A percentile compares a stretch with the other conserved stretches of the same genome.
Evolutionary conservation across 108 stramenopile species (phyloP).

Genomic region (Schizochytrium sp.): DNA sequence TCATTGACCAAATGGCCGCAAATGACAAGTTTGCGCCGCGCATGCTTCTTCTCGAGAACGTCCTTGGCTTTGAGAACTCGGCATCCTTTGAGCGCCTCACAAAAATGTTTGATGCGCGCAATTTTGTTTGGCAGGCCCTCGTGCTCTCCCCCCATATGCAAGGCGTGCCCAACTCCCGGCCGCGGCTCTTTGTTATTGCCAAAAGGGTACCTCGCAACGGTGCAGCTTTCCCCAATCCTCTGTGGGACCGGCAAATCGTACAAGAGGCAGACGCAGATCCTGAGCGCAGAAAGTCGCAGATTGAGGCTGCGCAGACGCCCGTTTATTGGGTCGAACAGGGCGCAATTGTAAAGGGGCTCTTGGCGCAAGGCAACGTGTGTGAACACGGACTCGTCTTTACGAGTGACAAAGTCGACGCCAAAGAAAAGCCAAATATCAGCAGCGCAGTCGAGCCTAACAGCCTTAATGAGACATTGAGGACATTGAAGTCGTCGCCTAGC

Average conservation of each 20-base stretch:
- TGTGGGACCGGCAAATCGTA: too few species aligned
- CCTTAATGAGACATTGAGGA: too few species aligned
- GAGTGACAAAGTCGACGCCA: too few species aligned
- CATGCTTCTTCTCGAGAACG: slow-evolving; percentile 71
- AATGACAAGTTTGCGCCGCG: slow-evolving; percentile 49
- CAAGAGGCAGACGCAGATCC: too few species aligned
- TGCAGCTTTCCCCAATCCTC: too few species aligned
- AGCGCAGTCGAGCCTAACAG: too few species aligned
- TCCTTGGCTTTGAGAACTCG: slow-evolving; percentile 71
- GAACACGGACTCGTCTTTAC: not conserved
- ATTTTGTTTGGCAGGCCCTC: slow-evolving; percentile 33
- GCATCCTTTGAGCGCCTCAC: slow-evolving; percentile 53
- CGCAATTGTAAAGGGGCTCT: not conserved
- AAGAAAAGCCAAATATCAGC: too few species aligned
- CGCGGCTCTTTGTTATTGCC: slow-evolving; percentile 54
- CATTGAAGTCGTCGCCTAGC: too few species aligned
- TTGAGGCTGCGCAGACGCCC: not conserved
- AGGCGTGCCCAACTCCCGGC: slow-evolving; percentile 75
- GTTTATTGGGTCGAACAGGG: not conserved
- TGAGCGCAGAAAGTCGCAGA: too few species aligned
- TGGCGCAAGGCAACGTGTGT: not conserved
- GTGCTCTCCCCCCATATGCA: slow-evolving; percentile 61
- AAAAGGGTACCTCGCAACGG: not conserved
- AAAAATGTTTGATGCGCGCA: slow-evolving; percentile 34
- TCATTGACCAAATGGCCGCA: slow-evolving; percentile 1